Base-by-base conservation (phyloP, 2,329 filamentous ascomycete genomes). In the Macrophomina pseudophaseolina region DNA sequence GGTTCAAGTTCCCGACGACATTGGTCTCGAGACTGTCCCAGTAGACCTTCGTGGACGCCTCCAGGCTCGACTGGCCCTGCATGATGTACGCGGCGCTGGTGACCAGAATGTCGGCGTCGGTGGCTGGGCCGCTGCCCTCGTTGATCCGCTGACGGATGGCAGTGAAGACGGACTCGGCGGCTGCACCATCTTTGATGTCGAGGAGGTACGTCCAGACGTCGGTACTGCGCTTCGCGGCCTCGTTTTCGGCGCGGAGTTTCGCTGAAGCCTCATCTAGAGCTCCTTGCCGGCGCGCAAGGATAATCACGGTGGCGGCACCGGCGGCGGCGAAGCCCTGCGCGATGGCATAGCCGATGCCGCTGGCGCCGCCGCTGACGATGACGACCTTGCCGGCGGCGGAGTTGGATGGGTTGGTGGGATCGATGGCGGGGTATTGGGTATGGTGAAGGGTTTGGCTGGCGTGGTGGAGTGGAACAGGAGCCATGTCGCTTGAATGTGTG, bases 281-380 rank as follows among this genome's bases (percentile, higher is more conserved):
- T 5, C 72, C 70, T 0, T 70, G 42, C 1, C 76, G 77, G 7
- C 82, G 80, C 8, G 77, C 80, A 1, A 79, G 65, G 49, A 86
- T 72, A 7, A 80, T 75, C 30, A 84, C 72, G 1, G 70, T 72
- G 2, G 73, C 65, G 8, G 81, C 80, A 0, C 75, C 74, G 0
- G 83, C 83, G 1, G 71, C 66, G 9, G 78, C 75, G 68, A 83
- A 78, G 2, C 69, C 67, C 12, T 49, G 35, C 12, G 72, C 72
- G n/a, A 71, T 74, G 11, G 63, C 69, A 35, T 46, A 66, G 5
- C 77, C 76, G 23, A 79, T 73, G 9, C 74, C 73, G 12, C 60
- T 66, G 12, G 68, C 71, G 40, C 70, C 75, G 30, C 75, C 75
- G 7, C 74, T 76, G 28, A 77, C 69, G 8, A 77, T 52, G 7